phyloP scores from a whole-genome alignment of 768 basidiomycete genomes.

The Pisolithus orientalis region DNA sequence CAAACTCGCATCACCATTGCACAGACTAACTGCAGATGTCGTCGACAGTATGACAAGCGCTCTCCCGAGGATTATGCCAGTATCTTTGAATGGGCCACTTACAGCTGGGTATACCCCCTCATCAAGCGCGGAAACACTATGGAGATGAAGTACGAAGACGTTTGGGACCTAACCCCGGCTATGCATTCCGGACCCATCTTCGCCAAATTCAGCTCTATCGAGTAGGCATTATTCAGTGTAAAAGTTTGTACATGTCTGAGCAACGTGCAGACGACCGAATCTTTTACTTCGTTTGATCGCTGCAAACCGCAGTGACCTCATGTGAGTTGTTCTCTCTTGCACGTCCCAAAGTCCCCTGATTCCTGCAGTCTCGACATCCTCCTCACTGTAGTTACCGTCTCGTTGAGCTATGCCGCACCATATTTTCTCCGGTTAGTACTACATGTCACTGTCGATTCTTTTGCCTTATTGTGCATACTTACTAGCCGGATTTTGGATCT shows the following conservation, averaged over 20 bases:
- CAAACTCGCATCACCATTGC: background rate
- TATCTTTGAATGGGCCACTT: conserved; percentile 66
- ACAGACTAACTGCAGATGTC: background rate
- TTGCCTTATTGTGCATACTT: background rate
- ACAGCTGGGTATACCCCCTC: conserved; percentile 66
- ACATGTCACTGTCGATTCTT: background rate
- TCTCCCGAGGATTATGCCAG: conserved; percentile 71
- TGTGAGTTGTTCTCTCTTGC: conserved; percentile 13
- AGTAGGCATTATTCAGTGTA: conserved; percentile 7
- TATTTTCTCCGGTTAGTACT: conserved; percentile 70
- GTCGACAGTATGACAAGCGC: conserved; percentile 19
- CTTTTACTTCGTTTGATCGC: conserved; percentile 39
- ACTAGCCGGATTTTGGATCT: conserved; percentile 54
- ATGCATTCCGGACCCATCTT: conserved; percentile 64
- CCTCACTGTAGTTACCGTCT: conserved; percentile 62
- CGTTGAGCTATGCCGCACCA: conserved; percentile 75
- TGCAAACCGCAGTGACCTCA: conserved; percentile 42
- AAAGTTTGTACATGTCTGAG: background rate
- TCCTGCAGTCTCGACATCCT: conserved; percentile 50
- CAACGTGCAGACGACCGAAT: conserved; percentile 16
- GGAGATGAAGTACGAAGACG: conserved; percentile 64
- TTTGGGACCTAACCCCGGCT: conserved; percentile 67
- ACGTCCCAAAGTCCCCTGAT: background rate
- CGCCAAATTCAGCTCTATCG: conserved; percentile 32
- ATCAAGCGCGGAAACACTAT: conserved; percentile 41